phyloP scores from a whole-genome alignment of 2,329 filamentous ascomycete genomes.

The Helicocarpus griseus region DNA sequence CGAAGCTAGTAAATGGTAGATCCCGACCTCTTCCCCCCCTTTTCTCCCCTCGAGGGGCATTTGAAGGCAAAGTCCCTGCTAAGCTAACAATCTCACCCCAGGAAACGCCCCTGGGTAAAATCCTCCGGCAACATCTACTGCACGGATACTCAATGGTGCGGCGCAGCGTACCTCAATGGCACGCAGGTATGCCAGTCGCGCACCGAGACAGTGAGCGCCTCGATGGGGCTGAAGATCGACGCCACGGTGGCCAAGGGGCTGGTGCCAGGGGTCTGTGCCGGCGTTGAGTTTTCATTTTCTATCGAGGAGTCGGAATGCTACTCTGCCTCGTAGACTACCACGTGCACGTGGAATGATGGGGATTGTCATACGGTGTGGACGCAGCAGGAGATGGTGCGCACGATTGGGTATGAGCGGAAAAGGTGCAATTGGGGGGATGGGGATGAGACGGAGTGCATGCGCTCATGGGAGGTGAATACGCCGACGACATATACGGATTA shows the following conservation, averaged over 20 bases:
- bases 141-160: background rate
- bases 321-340: background rate
- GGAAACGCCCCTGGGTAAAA: background rate
- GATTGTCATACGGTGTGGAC: background rate
- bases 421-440: background rate
- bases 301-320: background rate
- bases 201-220: background rate
- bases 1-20: background rate
- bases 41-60: background rate
- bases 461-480: background rate
- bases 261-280: background rate
- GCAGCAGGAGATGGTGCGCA: slow-evolving; percentile 1
- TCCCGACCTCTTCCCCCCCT: background rate
- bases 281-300: background rate
- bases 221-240: background rate
- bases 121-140: slow-evolving; percentile 2
- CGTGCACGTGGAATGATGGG: slow-evolving; percentile 1
- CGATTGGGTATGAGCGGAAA: background rate
- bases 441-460: background rate
- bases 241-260: background rate
- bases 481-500: slow-evolving; percentile 1
- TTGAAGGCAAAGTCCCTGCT: too few relatives aligned
- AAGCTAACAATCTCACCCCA: background rate
- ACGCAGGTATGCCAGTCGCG: background rate
- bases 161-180: background rate